These are phyloP conservation scores for Pouteria glomerata DNA, from an alignment of 148 eudicot genomes.

Conservation along the genomic window DNA sequence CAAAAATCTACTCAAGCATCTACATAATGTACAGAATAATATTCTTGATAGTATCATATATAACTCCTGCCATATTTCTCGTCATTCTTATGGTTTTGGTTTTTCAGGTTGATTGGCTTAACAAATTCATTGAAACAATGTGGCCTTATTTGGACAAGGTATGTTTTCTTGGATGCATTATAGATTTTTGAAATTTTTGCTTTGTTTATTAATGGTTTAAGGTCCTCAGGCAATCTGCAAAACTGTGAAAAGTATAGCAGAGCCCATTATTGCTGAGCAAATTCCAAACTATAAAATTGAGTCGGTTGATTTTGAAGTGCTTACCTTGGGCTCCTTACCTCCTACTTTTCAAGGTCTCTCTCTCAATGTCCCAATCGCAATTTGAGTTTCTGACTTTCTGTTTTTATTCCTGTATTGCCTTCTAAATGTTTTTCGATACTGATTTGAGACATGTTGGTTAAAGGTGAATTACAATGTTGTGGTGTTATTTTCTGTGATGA, in stretches of 20 bases:
- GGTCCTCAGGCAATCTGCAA: constrained; percentile 31
- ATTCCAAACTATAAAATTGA: constrained; percentile 86
- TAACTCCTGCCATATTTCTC: not conserved
- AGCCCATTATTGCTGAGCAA: constrained; percentile 82
- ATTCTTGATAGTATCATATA: not conserved
- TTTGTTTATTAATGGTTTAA: not conserved
- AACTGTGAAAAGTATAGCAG: constrained; percentile 43
- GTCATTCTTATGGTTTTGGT: not conserved
- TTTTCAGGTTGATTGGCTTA: constrained; percentile 86
- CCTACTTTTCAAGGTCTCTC: constrained; percentile 2
- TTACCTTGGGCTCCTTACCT: constrained; percentile 28
- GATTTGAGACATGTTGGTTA: no score
- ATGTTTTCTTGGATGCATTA: not conserved
- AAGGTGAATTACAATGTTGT: no score
- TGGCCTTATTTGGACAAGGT: constrained; percentile 99
- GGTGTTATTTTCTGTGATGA: no score
- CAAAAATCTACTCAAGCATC: not conserved
- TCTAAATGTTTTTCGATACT: no score
- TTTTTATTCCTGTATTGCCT: no score
- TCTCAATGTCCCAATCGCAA: not conserved
- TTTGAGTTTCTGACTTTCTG: no score
- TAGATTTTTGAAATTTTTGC: not conserved
- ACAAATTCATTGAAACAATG: constrained; percentile 71
- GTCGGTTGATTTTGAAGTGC: constrained; percentile 68
- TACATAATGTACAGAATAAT: not conserved